Percentiles rank a stretch among this genome's conserved stretches.
Conservation (phyloP, 352 stramenopile species). For the Pythium periplocum region DNA sequence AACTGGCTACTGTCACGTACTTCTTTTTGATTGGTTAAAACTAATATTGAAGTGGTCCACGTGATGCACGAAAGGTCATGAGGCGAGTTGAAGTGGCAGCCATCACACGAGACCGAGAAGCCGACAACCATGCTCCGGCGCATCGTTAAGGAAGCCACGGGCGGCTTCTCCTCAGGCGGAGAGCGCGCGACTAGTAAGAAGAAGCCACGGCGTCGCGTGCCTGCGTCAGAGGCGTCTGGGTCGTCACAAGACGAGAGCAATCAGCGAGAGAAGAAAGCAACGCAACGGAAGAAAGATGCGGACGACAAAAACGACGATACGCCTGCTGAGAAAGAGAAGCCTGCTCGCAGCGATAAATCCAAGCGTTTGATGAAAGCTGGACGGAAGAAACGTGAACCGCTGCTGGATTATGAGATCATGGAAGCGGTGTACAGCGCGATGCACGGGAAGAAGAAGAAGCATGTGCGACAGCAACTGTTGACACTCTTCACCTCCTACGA, state of each 20-base stretch:
- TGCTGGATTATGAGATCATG: constrained; percentile 40
- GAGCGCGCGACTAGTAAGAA: constrained; percentile 14
- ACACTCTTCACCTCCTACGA: constrained; percentile 54
- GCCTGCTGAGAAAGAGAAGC: no score
- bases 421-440: constrained; percentile 47
- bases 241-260: constrained; percentile 7
- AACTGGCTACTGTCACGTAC: constrained; percentile 7
- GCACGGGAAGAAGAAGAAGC: constrained; percentile 35
- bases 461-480: constrained; percentile 31
- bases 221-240: not conserved
- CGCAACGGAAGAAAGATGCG: constrained; percentile 12
- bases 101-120: no score
- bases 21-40: not conserved
- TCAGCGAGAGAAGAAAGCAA: constrained; percentile 2
- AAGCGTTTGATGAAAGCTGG: constrained; percentile 17
- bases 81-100: not conserved
- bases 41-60: constrained; percentile 3
- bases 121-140: constrained; percentile 22
- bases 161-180: constrained; percentile 19
- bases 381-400: constrained; percentile 44
- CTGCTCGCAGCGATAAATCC: not conserved
- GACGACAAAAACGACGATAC: no score
- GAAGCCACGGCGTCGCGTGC: not conserved
- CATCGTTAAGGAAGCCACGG: constrained; percentile 21
- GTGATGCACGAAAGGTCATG: constrained; percentile 3